Conservation (phyloP, 345 rosid species). For the Zanthoxylum bungeanum region DNA sequence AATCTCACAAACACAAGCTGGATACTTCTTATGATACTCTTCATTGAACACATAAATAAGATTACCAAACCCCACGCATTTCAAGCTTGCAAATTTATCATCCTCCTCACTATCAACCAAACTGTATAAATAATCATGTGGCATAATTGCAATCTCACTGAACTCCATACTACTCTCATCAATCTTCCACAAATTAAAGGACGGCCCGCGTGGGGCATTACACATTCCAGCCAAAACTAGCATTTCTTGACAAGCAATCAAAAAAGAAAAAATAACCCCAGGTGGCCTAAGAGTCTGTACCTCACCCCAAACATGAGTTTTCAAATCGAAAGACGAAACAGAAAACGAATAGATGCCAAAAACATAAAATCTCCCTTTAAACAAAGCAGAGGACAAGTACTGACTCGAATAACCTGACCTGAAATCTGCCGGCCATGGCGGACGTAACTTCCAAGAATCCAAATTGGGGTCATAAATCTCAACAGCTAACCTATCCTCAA, state of each 20-base stretch:
- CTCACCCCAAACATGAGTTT: conserved; percentile 51
- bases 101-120: conserved; percentile 71
- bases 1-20: conserved; percentile 85
- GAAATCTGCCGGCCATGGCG: conserved; percentile 76
- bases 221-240: conserved; percentile 78
- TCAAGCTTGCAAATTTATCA: conserved; percentile 67
- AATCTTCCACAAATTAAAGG: conserved; percentile 68
- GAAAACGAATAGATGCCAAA: conserved; percentile 58
- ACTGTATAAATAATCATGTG: conserved; percentile 47
- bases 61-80: conserved; percentile 77
- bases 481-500: conserved; percentile 67
- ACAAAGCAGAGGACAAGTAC: conserved; percentile 61
- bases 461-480: conserved; percentile 58
- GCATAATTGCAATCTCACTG: conserved; percentile 72
- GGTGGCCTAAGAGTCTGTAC: conserved; percentile 79
- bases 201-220: conserved; percentile 38
- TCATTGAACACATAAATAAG: conserved; percentile 75
- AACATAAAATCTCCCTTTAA: conserved; percentile 47
- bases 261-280: conserved; percentile 59
- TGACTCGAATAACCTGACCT: conserved; percentile 52
- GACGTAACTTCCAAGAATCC: conserved; percentile 66
- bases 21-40: conserved; percentile 74
- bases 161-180: conserved; percentile 59
- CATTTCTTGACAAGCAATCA: conserved; percentile 49
- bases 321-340: conserved; percentile 60